Conservation (phyloP, 1,284 basidiomycete genomes). For the Porodaedalea pini region DNA sequence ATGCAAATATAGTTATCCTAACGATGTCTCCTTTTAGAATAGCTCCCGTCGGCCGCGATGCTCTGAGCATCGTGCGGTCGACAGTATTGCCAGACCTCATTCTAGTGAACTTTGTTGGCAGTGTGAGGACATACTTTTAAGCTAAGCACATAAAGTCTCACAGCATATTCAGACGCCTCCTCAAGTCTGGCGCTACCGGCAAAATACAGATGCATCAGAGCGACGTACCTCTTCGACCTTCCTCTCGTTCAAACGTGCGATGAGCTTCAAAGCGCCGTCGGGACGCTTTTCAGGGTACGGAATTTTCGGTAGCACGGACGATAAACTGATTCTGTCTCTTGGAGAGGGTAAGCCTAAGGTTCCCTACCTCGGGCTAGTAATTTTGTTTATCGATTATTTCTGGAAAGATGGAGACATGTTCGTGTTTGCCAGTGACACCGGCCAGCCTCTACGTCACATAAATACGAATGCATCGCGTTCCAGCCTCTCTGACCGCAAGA, state of each 20-base stretch:
- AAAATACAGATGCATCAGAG: slow-evolving; percentile 1
- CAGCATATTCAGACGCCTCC: slow-evolving; percentile 9
- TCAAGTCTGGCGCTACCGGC: slow-evolving; percentile 13
- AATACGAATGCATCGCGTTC: background rate
- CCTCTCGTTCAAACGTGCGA: slow-evolving; percentile 9
- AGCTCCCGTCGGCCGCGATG: slow-evolving; percentile 10
- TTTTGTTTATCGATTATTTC: background rate
- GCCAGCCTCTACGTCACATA: slow-evolving; percentile 11
- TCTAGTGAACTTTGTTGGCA: slow-evolving; percentile 15
- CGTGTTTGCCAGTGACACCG: slow-evolving; percentile 6
- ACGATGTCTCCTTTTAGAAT: background rate
- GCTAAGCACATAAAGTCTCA: background rate
- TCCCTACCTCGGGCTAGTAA: background rate
- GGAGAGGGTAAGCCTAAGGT: slow-evolving; percentile 6
- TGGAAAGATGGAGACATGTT: slow-evolving; percentile 13
- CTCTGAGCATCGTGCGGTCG: slow-evolving; percentile 2
- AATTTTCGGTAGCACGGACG: slow-evolving; percentile 13
- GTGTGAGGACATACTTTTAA: background rate
- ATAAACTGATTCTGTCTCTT: slow-evolving; percentile 10
- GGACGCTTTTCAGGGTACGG: slow-evolving; percentile 11
- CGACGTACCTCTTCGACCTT: slow-evolving; percentile 4
- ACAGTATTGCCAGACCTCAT: background rate
- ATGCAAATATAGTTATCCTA: background rate
- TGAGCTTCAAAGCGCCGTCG: slow-evolving; percentile 12
- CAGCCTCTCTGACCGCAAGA: background rate